Evolutionary conservation across 2,329 filamentous ascomycete species (phyloP).

Genomic region (Verticillium dahliae): DNA sequence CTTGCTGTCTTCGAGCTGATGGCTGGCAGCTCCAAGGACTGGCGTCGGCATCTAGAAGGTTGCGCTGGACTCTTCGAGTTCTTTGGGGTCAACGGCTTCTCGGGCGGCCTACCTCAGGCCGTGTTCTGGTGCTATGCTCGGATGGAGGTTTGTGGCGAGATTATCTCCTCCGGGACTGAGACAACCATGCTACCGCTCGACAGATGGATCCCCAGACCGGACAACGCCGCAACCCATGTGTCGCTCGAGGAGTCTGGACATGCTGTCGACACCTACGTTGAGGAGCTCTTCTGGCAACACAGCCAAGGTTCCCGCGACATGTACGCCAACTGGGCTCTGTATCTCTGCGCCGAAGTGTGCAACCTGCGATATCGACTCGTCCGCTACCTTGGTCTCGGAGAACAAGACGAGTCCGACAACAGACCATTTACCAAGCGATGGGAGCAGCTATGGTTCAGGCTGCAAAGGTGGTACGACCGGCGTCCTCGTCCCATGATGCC

Average conservation of each 20-base stretch:
- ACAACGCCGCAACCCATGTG: neutral
- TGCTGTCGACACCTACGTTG: conserved; percentile 13
- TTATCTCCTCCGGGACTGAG: conserved; percentile 43
- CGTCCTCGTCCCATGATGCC: conserved; percentile 31
- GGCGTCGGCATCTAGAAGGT: conserved; percentile 49
- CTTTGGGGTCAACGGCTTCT: conserved; percentile 40
- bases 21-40: conserved; percentile 40
- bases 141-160: conserved; percentile 49
- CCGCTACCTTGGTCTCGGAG: conserved; percentile 29
- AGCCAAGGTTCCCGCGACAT: conserved; percentile 32
- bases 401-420: conserved; percentile 29
- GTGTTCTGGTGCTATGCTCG: conserved; percentile 53
- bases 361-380: conserved; percentile 31
- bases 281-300: conserved; percentile 18
- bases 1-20: conserved; percentile 42
- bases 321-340: conserved; percentile 49
- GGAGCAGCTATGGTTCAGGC: conserved; percentile 35
- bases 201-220: conserved; percentile 34
- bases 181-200: conserved; percentile 40
- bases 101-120: conserved; percentile 37
- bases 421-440: conserved; percentile 32
- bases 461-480: conserved; percentile 37
- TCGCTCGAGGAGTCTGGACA: neutral
- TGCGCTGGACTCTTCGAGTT: conserved; percentile 46
- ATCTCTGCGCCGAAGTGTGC: conserved; percentile 41